Evolutionary conservation across 805 yeast species (phyloP), one percentile per base, ranked within the genome.

Genomic region (Schizosaccharomyces pombe): DNA sequence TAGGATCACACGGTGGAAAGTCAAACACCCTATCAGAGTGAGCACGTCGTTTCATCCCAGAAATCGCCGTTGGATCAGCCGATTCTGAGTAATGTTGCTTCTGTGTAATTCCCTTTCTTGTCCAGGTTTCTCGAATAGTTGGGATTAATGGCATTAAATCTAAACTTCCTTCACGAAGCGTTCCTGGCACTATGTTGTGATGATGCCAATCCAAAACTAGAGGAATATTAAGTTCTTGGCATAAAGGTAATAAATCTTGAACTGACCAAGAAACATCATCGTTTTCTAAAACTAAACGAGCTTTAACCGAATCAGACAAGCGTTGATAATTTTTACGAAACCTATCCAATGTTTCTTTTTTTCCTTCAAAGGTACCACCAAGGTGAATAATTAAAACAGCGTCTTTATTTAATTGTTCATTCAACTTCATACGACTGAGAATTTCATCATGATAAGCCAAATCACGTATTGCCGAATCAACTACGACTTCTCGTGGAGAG

Each of bases 41-140:
- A 11, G 16, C 47, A 9, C 54, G 9, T 4, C 54, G 43, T 14
- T 52, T 19, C 28, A 19, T 16, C 11, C 47, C 30, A 19, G 30
- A n/a, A 3, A 37, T 22, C 12, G 43, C 47, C n/a, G 16, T 12
- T 14, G 47, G 54, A 16, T 6, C n/a, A 4, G 26, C 39, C n/a
- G 54, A 31, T 39, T 52, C 54, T 2, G 54, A 52, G 47, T 52
- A 52, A 16, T 52, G 54, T 29, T 52, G 54, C 26, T 52, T 52
- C 26, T 32, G 54, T 1, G 43, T 52, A 4, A 52, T 52, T 14
- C 54, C 47, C 11, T 37, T 33, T 9, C 47, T 19, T n/a, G 34
- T 28, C 54, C 54, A 52, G n/a, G 47, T 32, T 14, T 19, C 54
- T 11, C 24, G 28, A 4, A 52, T 52, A 11, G 26, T 14, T n/a